Percentiles rank a stretch among this genome's conserved stretches.
phyloP scores from a whole-genome alignment of 208 protist genomes.

The Trypanosoma grayi region DNA sequence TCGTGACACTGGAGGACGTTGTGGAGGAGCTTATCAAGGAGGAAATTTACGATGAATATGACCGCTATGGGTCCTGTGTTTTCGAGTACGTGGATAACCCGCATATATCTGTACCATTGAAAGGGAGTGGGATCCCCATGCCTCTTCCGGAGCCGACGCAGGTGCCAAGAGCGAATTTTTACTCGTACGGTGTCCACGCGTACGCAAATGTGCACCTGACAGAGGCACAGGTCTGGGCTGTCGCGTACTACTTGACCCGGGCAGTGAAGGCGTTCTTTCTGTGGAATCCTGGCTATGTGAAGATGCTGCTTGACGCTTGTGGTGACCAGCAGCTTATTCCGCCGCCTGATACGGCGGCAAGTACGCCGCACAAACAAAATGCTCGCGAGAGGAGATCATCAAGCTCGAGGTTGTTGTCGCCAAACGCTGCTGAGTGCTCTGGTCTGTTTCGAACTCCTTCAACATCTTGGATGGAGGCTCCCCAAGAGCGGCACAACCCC shows the following conservation, averaged over 20 bases:
- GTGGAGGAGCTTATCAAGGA: constrained; percentile 81
- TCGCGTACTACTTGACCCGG: constrained; percentile 78
- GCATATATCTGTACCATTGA: background rate
- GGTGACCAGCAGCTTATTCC: constrained; percentile 65
- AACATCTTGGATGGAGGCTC: background rate
- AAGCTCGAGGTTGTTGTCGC: background rate
- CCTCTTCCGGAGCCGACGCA: constrained; percentile 45
- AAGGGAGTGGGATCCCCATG: constrained; percentile 11
- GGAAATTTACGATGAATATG: constrained; percentile 92
- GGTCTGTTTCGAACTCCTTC: background rate
- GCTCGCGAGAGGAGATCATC: background rate
- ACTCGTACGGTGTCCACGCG: constrained; percentile 80
- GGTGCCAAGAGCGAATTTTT: constrained; percentile 81
- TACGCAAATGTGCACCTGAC: constrained; percentile 47
- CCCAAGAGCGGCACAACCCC: constrained; percentile 23
- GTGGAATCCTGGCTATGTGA: constrained; percentile 75
- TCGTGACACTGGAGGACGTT: constrained; percentile 88
- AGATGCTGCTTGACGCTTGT: constrained; percentile 76
- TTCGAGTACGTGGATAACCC: background rate
- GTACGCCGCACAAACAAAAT: background rate
- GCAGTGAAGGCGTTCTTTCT: constrained; percentile 54
- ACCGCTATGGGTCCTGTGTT: constrained; percentile 40
- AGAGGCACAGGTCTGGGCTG: constrained; percentile 83
- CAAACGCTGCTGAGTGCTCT: background rate
- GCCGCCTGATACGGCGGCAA: background rate